Conservation (phyloP, 768 basidiomycete genomes). For the Serendipita sp. region DNA sequence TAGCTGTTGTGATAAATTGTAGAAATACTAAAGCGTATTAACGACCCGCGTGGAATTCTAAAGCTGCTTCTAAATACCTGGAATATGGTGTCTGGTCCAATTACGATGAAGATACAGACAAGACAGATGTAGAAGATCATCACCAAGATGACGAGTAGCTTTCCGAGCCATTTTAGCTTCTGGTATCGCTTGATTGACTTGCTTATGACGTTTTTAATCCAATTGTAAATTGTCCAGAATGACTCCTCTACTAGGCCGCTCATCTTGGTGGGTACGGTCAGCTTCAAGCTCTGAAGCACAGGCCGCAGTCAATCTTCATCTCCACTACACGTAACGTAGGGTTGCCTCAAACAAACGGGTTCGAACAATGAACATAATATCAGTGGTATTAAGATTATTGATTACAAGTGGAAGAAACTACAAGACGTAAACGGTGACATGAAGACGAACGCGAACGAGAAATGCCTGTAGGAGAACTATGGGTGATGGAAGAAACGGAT, state of each 20-base stretch:
- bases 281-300: too few relatives aligned
- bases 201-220: background rate
- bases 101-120: background rate
- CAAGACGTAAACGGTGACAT: too few relatives aligned
- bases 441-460: too few relatives aligned
- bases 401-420: too few relatives aligned
- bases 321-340: too few relatives aligned
- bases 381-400: too few relatives aligned
- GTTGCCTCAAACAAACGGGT: too few relatives aligned
- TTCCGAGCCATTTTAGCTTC: background rate
- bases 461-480: too few relatives aligned
- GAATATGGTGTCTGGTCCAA: background rate
- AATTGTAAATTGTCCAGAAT: background rate
- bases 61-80: background rate
- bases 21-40: constrained; percentile 20
- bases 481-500: too few relatives aligned
- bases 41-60: background rate
- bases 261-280: background rate
- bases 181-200: background rate
- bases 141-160: background rate
- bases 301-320: too few relatives aligned
- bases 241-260: background rate
- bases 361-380: too few relatives aligned
- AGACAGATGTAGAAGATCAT: background rate
- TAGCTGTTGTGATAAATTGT: constrained; percentile 49